These are phyloP conservation scores for Aspergillus ellipticus DNA, from an alignment of 495 filamentous ascomycete genomes.

Conservation along the genomic window DNA sequence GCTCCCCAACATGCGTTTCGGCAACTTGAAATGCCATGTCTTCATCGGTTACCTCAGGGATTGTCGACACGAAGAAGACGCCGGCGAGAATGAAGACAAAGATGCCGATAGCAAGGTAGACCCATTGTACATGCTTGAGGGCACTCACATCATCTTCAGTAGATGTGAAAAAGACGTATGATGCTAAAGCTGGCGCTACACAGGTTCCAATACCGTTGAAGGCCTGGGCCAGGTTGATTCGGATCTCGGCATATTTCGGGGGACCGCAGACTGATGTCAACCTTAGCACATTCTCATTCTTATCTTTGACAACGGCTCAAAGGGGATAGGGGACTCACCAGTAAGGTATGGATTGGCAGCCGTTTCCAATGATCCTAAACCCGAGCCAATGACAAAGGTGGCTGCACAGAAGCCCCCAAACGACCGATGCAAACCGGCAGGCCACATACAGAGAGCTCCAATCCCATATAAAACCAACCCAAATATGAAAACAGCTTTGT, in stretches of 20 bases:
- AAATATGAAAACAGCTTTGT: constrained; percentile 52
- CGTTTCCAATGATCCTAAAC: constrained; percentile 52
- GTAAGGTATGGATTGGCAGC: constrained; percentile 56
- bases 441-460: constrained; percentile 55
- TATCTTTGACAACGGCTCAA: not conserved
- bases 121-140: constrained; percentile 65
- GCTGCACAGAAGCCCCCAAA: constrained; percentile 60
- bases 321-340: constrained; percentile 19
- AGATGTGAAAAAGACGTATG: constrained; percentile 62
- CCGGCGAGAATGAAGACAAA: constrained; percentile 61
- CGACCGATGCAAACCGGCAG: constrained; percentile 47
- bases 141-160: constrained; percentile 46
- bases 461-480: constrained; percentile 49
- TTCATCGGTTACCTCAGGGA: constrained; percentile 55
- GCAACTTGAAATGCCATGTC: constrained; percentile 54
- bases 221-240: constrained; percentile 65
- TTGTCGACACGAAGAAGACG: constrained; percentile 42
- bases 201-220: constrained; percentile 67
- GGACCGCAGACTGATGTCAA: constrained; percentile 45
- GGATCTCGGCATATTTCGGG: constrained; percentile 48
- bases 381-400: constrained; percentile 56
- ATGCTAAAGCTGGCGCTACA: constrained; percentile 61
- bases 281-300: not conserved
- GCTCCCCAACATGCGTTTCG: constrained; percentile 39
- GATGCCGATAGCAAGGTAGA: constrained; percentile 68